phyloP scores from a whole-genome alignment of 371 early-diverging fungal genomes.

The Mycotypha africana region DNA sequence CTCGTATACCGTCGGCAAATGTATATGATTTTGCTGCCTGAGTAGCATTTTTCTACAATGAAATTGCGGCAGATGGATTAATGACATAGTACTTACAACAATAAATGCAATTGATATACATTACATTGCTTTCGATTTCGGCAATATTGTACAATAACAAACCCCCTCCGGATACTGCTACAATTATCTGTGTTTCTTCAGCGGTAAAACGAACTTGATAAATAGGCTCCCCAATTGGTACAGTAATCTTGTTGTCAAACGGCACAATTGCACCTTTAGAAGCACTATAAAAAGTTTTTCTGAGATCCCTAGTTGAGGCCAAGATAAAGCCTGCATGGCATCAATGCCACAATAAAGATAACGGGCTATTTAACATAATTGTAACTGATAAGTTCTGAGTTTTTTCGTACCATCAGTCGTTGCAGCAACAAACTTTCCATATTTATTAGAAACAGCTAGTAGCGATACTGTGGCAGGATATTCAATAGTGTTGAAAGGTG shows the following conservation, averaged over 20 bases:
- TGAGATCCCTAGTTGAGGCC: conserved; percentile 24
- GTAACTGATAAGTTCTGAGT: too few relatives aligned
- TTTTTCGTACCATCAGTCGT: conserved; percentile 21
- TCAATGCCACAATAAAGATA: too few relatives aligned
- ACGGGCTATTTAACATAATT: too few relatives aligned
- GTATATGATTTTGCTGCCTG: conserved; percentile 9
- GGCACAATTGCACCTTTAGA: conserved; percentile 16
- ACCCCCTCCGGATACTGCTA: conserved; percentile 14
- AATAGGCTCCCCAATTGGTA: conserved; percentile 15
- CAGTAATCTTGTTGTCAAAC: conserved; percentile 9
- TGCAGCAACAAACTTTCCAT: conserved; percentile 37
- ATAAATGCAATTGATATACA: too few relatives aligned
- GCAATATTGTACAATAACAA: conserved; percentile 24
- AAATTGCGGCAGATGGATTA: too few relatives aligned
- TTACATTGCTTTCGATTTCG: conserved; percentile 27
- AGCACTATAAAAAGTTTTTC: conserved; percentile 19
- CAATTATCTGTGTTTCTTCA: conserved; percentile 22
- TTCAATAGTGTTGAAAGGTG: conserved; percentile 14
- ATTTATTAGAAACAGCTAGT: conserved; percentile 29
- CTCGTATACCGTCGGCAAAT: conserved; percentile 19
- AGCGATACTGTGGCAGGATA: conserved; percentile 32
- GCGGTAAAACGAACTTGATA: conserved; percentile 31
- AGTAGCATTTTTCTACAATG: conserved; percentile 17
- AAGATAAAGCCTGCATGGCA: conserved; percentile 33
- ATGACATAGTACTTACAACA: too few relatives aligned